Evolutionary conservation across 805 yeast genomes (phyloP).

Genomic region (Yarrowia sp.): DNA sequence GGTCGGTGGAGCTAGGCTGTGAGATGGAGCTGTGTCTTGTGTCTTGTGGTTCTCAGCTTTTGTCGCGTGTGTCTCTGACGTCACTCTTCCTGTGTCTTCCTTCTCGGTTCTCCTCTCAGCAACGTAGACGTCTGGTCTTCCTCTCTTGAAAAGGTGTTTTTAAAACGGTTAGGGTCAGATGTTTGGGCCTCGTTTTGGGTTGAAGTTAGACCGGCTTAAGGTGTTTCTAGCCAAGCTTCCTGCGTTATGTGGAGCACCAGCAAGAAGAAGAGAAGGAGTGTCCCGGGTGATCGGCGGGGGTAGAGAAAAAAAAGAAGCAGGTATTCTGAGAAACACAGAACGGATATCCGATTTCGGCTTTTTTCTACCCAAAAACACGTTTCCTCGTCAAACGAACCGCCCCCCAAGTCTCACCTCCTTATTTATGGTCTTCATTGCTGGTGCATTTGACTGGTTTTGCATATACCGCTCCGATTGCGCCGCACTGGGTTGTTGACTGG

Average conservation of each 20-base stretch:
- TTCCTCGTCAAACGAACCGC: too few species aligned
- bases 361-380: not conserved
- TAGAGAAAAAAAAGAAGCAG: not conserved
- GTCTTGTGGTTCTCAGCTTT: too few species aligned
- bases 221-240: conserved; percentile 24
- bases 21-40: too few species aligned
- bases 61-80: too few species aligned
- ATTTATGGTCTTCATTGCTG: conserved; percentile 20
- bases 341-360: too few species aligned
- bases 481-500: not conserved
- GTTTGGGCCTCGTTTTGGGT: conserved; percentile 18
- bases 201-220: conserved; percentile 5
- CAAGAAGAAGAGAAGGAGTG: not conserved
- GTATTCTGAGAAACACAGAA: too few species aligned
- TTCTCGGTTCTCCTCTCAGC: not conserved
- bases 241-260: conserved; percentile 23
- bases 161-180: conserved; percentile 7
- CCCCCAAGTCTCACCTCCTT: too few species aligned
- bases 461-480: conserved; percentile 14
- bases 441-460: conserved; percentile 1
- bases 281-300: too few species aligned
- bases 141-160: not conserved
- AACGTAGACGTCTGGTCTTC: not conserved
- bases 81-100: not conserved
- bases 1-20: too few species aligned